A percentile compares a stretch with the other conserved stretches of the same genome.
These are phyloP conservation scores for Boletus vermiculosoides DNA, from an alignment of 768 basidiomycete genomes.

Conservation along the genomic window DNA sequence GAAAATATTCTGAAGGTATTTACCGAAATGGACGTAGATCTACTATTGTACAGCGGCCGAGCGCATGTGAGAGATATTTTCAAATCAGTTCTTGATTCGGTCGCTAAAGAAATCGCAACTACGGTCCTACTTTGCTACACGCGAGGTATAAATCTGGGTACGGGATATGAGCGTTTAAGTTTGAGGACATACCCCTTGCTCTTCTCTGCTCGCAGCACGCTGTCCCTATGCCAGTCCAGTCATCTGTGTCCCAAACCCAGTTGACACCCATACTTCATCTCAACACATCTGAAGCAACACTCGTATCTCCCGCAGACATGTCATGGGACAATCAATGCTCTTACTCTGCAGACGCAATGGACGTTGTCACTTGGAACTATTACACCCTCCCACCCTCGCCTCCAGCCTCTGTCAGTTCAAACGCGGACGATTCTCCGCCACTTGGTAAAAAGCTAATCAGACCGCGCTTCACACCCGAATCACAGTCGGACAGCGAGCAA, in stretches of 20 bases:
- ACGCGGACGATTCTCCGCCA: constrained; percentile 44
- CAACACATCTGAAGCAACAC: constrained; percentile 55
- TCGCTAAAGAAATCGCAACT: constrained; percentile 26
- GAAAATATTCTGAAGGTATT: constrained; percentile 19
- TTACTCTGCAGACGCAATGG: constrained; percentile 36
- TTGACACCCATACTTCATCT: constrained; percentile 55
- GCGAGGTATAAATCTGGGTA: constrained; percentile 33
- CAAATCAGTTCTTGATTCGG: constrained; percentile 39
- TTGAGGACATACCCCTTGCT: constrained; percentile 19
- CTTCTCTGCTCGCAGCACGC: constrained; percentile 11
- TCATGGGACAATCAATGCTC: constrained; percentile 47
- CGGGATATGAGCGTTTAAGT: constrained; percentile 18
- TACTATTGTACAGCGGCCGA: constrained; percentile 27
- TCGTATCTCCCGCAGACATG: constrained; percentile 47
- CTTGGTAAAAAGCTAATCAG: constrained; percentile 50
- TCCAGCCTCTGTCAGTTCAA: constrained; percentile 45
- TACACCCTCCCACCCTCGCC: constrained; percentile 51
- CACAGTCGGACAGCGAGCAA: constrained; percentile 43
- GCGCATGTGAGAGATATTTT: constrained; percentile 35
- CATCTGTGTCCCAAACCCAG: constrained; percentile 25
- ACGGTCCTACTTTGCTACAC: constrained; percentile 29
- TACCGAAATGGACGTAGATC: constrained; percentile 30
- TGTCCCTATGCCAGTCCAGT: constrained; percentile 13
- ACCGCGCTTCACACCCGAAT: constrained; percentile 48
- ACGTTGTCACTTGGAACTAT: constrained; percentile 47